Evolutionary conservation across 1,284 basidiomycete species (phyloP), one percentile per base, ranked within the genome.

Genomic region (Neolentinus lepideus): DNA sequence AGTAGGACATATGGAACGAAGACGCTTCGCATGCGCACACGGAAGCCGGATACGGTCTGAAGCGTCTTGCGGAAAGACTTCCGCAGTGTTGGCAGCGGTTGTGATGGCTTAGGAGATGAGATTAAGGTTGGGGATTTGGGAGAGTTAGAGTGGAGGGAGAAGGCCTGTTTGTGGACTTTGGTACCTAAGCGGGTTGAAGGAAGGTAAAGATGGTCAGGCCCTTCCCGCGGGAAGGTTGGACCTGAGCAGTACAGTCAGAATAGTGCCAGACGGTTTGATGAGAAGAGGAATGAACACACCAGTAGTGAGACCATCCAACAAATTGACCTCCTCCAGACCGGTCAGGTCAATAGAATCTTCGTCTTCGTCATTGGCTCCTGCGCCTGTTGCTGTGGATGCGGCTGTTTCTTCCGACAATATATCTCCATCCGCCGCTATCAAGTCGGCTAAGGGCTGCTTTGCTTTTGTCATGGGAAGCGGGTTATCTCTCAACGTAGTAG

Each of bases 11-110:
- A 86, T 0, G 92, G 92, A 1, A 94, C 83, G 62, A 93, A 91
- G 6, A 92, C 84, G 0, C 91, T 93, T 21, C 91, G 81, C 91
- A 94, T 94, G 31, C 92, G 83, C 19, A 95, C 88, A 24, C 84
- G 79, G 67, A 95, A 88, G 1, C 91, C 92, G 14, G 89, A 89
- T 2, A 86, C 84, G 0, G 89, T 86, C 47, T 76, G 75, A 14
- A 95, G 69, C 0, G 88, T 85, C 61, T 88, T 86, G n/a, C 92
- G 80, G 69, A 84, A 94, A 1, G 90, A 90, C 68, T 92, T 93
- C 51, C 90, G 84, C 11, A 95, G 71, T 0, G 89, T 88, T 21
- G 38, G 38, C 4, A 1, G 85, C 3, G 38, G 38, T 43, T 16
- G 19, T 3, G 38, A 43, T 12, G 36, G 56, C 35, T 27, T 56